phyloP scores from a whole-genome alignment of 345 rosid genomes.

The Erodium maritimum region DNA sequence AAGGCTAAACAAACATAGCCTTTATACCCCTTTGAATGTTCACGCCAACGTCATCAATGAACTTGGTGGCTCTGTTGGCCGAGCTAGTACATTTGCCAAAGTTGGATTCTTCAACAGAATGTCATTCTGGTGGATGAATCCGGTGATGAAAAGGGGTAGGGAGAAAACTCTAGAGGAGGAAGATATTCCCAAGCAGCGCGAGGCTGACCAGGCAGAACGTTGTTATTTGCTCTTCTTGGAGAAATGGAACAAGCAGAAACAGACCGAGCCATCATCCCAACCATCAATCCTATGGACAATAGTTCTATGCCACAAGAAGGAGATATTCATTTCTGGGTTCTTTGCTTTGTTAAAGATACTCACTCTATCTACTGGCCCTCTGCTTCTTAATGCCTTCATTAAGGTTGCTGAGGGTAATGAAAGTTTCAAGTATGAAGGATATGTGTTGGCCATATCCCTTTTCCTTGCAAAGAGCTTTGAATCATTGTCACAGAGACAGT shows the following conservation, averaged over 20 bases:
- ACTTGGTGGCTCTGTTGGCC: slow-evolving; percentile 10
- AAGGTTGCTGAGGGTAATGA: slow-evolving; percentile 73
- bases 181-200: slow-evolving; percentile 52
- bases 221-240: slow-evolving; percentile 53
- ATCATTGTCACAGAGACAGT: slow-evolving; percentile 84
- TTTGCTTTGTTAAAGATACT: slow-evolving; percentile 73
- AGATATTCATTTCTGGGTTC: slow-evolving; percentile 61
- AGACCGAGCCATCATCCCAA: slow-evolving; percentile 23
- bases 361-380: slow-evolving; percentile 69
- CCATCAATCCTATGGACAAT: slow-evolving; percentile 51
- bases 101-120: slow-evolving; percentile 57
- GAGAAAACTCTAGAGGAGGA: slow-evolving; percentile 55
- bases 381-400: slow-evolving; percentile 80
- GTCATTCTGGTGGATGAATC: slow-evolving; percentile 88
- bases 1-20: slow-evolving; percentile 16
- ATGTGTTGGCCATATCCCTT: slow-evolving; percentile 46
- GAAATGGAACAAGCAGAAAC: slow-evolving; percentile 37
- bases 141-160: slow-evolving; percentile 58
- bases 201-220: slow-evolving; percentile 55
- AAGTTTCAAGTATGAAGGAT: slow-evolving; percentile 60
- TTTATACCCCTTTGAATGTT: slow-evolving; percentile 46
- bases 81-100: slow-evolving; percentile 35
- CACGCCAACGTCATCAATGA: slow-evolving; percentile 22
- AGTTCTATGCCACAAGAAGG: slow-evolving; percentile 49
- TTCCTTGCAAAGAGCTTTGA: slow-evolving; percentile 55